Conservation (phyloP, 164 flowering plant species). For the Vitis rupestris region DNA sequence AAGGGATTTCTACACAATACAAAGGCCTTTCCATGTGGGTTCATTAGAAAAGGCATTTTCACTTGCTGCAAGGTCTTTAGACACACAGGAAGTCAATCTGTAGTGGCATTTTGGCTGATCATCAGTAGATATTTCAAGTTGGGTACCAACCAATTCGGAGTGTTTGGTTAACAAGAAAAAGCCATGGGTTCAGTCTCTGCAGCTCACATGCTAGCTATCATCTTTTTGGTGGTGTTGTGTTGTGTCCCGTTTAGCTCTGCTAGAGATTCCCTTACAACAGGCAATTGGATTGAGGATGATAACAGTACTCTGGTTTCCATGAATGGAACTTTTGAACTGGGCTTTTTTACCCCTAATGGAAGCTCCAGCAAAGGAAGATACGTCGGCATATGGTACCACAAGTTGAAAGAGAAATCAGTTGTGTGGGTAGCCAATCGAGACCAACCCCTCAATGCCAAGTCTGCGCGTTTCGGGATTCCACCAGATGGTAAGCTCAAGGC, state of each 20-base stretch:
- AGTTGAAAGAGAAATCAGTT: constrained; percentile 11
- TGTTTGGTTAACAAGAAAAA: not conserved
- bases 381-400: constrained; percentile 44
- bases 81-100: no score
- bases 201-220: not conserved
- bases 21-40: no score
- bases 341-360: constrained; percentile 31
- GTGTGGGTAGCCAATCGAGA: constrained; percentile 49
- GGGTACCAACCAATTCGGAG: no score
- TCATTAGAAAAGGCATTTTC: no score
- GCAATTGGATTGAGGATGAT: constrained; percentile 5
- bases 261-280: constrained; percentile 13
- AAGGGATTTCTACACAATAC: no score
- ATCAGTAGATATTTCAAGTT: no score
- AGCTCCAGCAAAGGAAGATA: constrained; percentile 11
- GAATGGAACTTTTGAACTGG: constrained; percentile 29
- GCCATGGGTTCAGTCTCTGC: not conserved
- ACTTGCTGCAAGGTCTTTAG: no score
- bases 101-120: no score
- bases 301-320: constrained; percentile 30
- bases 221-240: not conserved
- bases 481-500: constrained; percentile 19
- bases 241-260: constrained; percentile 15
- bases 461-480: constrained; percentile 2
- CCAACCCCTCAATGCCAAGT: constrained; percentile 11